Percentiles rank a stretch among this genome's conserved stretches.
phyloP scores from a whole-genome alignment of 2,329 filamentous ascomycete genomes.

The Aspergillus proliferans region DNA sequence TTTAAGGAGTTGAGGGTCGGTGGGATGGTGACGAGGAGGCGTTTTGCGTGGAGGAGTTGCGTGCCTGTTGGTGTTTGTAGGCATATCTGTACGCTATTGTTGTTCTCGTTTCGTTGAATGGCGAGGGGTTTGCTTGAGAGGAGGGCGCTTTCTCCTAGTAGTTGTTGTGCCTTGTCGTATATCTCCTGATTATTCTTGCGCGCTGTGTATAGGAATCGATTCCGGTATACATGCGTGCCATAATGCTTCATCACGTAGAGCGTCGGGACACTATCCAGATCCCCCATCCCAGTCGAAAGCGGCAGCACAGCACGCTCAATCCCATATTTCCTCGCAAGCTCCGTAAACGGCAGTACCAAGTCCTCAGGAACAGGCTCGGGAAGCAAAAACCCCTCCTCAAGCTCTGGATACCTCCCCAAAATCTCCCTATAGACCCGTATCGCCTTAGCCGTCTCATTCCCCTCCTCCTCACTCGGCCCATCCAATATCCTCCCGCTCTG shows the following conservation, averaged over 20 bases:
- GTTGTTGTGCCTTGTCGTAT: conserved; percentile 14
- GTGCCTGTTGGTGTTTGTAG: background rate
- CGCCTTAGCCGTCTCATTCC: too few species aligned
- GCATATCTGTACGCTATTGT: background rate
- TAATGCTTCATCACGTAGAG: conserved; percentile 15
- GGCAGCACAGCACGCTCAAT: conserved; percentile 30
- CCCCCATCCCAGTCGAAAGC: conserved; percentile 37
- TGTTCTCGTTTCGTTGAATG: background rate
- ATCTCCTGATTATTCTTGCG: background rate
- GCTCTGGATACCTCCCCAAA: conserved; percentile 16
- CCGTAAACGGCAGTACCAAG: conserved; percentile 42
- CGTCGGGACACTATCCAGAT: conserved; percentile 10
- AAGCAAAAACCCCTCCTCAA: conserved; percentile 24
- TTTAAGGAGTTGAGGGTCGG: background rate
- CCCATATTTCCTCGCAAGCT: conserved; percentile 40
- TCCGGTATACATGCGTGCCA: conserved; percentile 4
- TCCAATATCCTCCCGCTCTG: too few species aligned
- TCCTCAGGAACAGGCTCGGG: conserved; percentile 41
- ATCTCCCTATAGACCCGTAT: conserved; percentile 20
- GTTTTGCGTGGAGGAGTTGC: background rate
- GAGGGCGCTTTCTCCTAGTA: conserved; percentile 19
- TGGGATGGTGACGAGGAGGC: background rate
- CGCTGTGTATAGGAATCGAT: background rate
- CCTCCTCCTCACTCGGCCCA: too few species aligned
- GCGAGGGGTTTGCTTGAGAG: conserved; percentile 15